Evolutionary conservation across 306 rosid genomes (phyloP).

Genomic region (Gleditsia sinensis): DNA sequence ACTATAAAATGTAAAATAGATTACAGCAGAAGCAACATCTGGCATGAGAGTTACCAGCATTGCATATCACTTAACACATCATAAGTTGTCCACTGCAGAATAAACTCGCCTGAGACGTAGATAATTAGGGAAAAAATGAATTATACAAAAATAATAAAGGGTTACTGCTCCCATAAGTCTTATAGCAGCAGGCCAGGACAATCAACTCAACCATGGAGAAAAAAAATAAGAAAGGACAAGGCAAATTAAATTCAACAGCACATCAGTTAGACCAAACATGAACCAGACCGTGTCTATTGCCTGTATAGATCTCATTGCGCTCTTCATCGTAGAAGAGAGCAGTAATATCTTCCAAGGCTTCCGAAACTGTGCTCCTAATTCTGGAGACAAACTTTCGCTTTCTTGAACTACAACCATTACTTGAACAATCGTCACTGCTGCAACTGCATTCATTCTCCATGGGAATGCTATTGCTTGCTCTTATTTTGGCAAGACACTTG

Average conservation of each 20-base stretch:
- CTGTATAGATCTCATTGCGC: slow-evolving; percentile 93
- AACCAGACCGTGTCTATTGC: slow-evolving; percentile 89
- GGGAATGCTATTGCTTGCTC: slow-evolving; percentile 69
- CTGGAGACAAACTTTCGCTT: slow-evolving; percentile 55
- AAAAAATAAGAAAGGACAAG: slow-evolving; percentile 38
- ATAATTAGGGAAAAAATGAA: slow-evolving; percentile 33
- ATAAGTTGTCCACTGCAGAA: slow-evolving; percentile 37
- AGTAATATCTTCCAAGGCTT: slow-evolving; percentile 98
- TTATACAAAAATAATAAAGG: slow-evolving; percentile 45
- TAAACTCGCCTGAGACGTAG: slow-evolving; percentile 30
- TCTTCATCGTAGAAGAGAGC: slow-evolving; percentile 98
- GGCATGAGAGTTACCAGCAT: slow-evolving; percentile 39
- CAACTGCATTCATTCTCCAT: slow-evolving; percentile 58
- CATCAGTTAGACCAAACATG: slow-evolving; percentile 94
- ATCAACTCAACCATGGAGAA: slow-evolving; percentile 43
- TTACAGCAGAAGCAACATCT: slow-evolving; percentile 52
- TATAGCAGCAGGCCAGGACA: slow-evolving; percentile 38
- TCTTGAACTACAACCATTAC: slow-evolving; percentile 52
- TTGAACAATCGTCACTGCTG: slow-evolving; percentile 46
- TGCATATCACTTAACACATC: slow-evolving; percentile 33
- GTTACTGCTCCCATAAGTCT: slow-evolving; percentile 41
- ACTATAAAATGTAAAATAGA: slow-evolving; percentile 36
- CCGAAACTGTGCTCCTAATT: slow-evolving; percentile 89
- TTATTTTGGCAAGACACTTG: slow-evolving; percentile 92
- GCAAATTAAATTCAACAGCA: slow-evolving; percentile 32